phyloP scores from a whole-genome alignment of 768 basidiomycete genomes.

The Pluteus cervinus region DNA sequence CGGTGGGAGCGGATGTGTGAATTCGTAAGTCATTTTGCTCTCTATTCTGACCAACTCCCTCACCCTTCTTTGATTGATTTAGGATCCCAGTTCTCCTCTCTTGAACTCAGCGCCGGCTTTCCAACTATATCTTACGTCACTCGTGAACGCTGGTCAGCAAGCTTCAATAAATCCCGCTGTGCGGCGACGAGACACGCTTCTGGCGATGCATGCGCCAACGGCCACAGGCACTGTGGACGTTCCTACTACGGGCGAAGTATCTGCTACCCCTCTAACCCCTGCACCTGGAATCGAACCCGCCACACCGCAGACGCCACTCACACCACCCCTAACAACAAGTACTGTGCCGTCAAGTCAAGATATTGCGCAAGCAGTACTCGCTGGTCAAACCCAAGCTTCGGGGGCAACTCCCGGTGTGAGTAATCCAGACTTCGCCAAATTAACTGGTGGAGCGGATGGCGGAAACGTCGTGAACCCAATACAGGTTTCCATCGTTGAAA shows the following conservation, averaged over 20 bases:
- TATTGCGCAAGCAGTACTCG: constrained; percentile 44
- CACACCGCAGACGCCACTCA: constrained; percentile 7
- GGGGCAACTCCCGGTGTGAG: constrained; percentile 16
- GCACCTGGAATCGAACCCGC: constrained; percentile 12
- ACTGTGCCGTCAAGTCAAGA: constrained; percentile 26
- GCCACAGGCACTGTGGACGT: too few relatives aligned
- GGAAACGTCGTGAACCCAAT: constrained; percentile 55
- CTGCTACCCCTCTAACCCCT: constrained; percentile 8
- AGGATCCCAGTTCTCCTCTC: constrained; percentile 69
- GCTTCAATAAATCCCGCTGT: constrained; percentile 59
- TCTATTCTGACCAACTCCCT: neutral
- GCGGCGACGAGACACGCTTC: constrained; percentile 59
- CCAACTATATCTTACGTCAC: constrained; percentile 64
- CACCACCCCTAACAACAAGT: constrained; percentile 7
- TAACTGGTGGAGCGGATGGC: constrained; percentile 35
- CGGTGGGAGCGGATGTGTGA: constrained; percentile 83
- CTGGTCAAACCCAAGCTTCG: constrained; percentile 21
- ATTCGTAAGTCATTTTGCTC: constrained; percentile 59
- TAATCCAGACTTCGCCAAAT: constrained; percentile 32
- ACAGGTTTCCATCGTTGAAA: constrained; percentile 77
- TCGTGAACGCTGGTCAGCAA: constrained; percentile 53
- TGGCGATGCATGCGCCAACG: constrained; percentile 29
- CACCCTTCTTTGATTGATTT: constrained; percentile 9
- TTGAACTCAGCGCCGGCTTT: constrained; percentile 69
- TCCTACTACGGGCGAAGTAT: constrained; percentile 11